Evolutionary conservation across 768 basidiomycete genomes (phyloP), one percentile per base, ranked within the genome.

Genomic region (Coprinopsis sp.): DNA sequence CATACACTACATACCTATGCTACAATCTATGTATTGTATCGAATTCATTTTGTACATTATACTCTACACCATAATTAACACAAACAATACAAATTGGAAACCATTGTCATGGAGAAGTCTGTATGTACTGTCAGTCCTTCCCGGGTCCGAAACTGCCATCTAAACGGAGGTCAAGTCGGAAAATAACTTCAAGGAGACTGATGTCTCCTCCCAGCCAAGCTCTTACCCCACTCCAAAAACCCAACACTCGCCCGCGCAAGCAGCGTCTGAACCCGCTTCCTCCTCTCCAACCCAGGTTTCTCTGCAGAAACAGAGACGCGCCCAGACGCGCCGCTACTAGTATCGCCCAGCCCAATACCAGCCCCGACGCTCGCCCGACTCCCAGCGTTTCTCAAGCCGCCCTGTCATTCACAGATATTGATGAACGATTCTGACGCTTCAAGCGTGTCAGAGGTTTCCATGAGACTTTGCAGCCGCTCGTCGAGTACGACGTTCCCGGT

Each of bases 341-440:
- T 42, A 21, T 28, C 13, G 6, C 13, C 33, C 16, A 29, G 23
- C 8, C 24, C 33, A 23, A 33, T 13, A 37, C 28, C 22, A 16
- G 23, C 1, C 3, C 12, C 19, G n/a, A 28, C 21, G 12, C 11
- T 44, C 23, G 30, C 23, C 18, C n/a, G n/a, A n/a, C n/a, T 28
- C 12, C 27, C n/a, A 22, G 21, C 16, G 47, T 21, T 25, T 37
- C 30, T 16, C 41, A 23, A 16, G 46, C 52, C 46, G 19, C 19
- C 45, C 39, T 54, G 24, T 66, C 64, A 21, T 64, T n/a, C 66
- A 18, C 64, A 66, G 44, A 71, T 64, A 47, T 69, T 62, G 25
- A 71, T 71, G 50, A 71, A 71, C 7, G 69, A 69, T 44, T 50
- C 61, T 2, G 62, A 58, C 5, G 50, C 45, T 8, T 54, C 51